Percentiles rank a stretch among this genome's conserved stretches.
phyloP scores from a whole-genome alignment of 805 yeast genomes.

The Pichia deserticola region DNA sequence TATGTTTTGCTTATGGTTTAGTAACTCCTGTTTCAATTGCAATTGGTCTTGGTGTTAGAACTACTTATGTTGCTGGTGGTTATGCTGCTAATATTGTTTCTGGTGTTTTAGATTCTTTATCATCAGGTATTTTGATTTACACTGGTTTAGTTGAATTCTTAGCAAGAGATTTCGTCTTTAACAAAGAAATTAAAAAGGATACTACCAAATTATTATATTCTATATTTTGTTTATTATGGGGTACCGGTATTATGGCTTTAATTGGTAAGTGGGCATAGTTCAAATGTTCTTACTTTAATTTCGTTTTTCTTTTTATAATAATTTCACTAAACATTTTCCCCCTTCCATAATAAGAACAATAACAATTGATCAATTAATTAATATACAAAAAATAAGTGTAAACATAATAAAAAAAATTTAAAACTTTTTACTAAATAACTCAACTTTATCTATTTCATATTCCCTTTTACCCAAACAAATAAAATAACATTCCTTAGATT shows the following conservation, averaged over 20 bases:
- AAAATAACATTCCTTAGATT: slow-evolving; percentile 78
- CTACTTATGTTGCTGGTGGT: slow-evolving; percentile 47
- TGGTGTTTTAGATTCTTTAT: slow-evolving; percentile 64
- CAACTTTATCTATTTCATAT: slow-evolving; percentile 33
- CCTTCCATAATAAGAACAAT: background rate
- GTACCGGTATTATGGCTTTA: slow-evolving; percentile 66
- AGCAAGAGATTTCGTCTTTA: slow-evolving; percentile 63
- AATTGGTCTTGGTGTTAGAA: slow-evolving; percentile 67
- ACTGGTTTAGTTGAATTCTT: slow-evolving; percentile 68
- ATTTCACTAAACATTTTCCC: too few relatives aligned
- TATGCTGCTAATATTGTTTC: slow-evolving; percentile 50
- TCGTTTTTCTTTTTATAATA: too few relatives aligned
- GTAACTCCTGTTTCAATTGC: slow-evolving; percentile 69
- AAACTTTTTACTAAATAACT: slow-evolving; percentile 31
- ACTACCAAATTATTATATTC: slow-evolving; percentile 40
- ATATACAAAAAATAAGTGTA: too few relatives aligned
- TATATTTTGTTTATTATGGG: slow-evolving; percentile 43
- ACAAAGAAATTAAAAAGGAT: slow-evolving; percentile 50
- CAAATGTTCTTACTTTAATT: too few relatives aligned
- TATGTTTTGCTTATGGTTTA: slow-evolving; percentile 44
- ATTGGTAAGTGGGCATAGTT: slow-evolving; percentile 18
- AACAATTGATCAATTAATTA: too few relatives aligned
- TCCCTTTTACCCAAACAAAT: slow-evolving; percentile 51
- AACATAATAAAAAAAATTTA: too few relatives aligned
- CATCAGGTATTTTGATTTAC: slow-evolving; percentile 68